Evolutionary conservation across 495 filamentous ascomycete species (phyloP).

Genomic region (Penicillium coprophilum): DNA sequence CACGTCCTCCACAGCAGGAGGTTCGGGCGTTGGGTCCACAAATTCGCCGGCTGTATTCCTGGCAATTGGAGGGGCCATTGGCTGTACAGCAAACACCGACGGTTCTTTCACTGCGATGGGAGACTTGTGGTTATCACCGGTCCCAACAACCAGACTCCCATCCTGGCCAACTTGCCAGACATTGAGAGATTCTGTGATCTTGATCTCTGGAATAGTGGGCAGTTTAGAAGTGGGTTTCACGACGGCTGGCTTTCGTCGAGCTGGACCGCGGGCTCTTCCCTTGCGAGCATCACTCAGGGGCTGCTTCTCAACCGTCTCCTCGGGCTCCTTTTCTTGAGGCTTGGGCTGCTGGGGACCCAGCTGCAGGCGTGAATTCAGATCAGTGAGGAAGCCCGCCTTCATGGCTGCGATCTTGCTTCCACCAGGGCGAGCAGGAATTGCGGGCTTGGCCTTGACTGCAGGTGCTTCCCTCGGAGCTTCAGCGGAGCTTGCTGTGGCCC

Average conservation of each 20-base stretch:
- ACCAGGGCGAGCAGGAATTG: constrained; percentile 74
- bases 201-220: constrained; percentile 44
- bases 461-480: constrained; percentile 31
- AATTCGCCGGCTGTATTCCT: constrained; percentile 60
- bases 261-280: constrained; percentile 82
- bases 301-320: constrained; percentile 65
- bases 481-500: constrained; percentile 38
- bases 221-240: constrained; percentile 31
- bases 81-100: constrained; percentile 18
- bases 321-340: constrained; percentile 61
- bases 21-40: constrained; percentile 32
- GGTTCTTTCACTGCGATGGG: constrained; percentile 22
- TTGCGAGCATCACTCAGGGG: constrained; percentile 86
- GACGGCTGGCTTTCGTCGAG: constrained; percentile 68
- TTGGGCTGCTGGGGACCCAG: constrained; percentile 77
- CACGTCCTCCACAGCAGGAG: constrained; percentile 8
- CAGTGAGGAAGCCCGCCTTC: constrained; percentile 85
- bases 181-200: constrained; percentile 49
- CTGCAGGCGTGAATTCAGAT: constrained; percentile 82
- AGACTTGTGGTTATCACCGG: constrained; percentile 22
- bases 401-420: constrained; percentile 86
- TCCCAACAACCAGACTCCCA: constrained; percentile 44
- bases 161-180: constrained; percentile 52
- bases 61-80: constrained; percentile 41
- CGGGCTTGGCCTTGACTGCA: constrained; percentile 63